Percentiles rank a stretch among this genome's conserved stretches.
phyloP scores from a whole-genome alignment of 495 filamentous ascomycete species.

The Letharia columbiana region DNA sequence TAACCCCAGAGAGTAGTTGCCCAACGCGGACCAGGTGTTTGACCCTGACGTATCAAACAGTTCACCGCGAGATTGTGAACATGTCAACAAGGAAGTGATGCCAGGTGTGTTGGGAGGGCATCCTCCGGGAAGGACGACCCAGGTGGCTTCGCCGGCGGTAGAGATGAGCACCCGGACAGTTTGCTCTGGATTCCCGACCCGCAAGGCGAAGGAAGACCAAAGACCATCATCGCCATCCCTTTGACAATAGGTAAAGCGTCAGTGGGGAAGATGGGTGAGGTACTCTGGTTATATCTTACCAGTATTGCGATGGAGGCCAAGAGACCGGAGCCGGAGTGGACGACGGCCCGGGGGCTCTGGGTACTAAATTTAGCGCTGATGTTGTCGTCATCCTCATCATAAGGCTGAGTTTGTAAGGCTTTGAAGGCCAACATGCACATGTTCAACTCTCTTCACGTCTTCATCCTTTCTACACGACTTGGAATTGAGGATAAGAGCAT shows the following conservation, averaged over 20 bases:
- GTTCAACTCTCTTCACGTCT: background rate
- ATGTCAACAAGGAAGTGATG: slow-evolving; percentile 24
- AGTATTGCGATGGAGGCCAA: slow-evolving; percentile 19
- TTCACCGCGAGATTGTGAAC: slow-evolving; percentile 38
- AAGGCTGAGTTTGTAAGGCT: background rate
- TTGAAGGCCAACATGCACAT: background rate
- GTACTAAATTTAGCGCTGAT: background rate
- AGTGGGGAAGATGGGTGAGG: background rate
- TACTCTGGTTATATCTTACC: slow-evolving; percentile 5
- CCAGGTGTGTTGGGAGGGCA: slow-evolving; percentile 1
- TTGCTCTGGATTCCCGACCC: slow-evolving; percentile 41
- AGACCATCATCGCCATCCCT: slow-evolving; percentile 47
- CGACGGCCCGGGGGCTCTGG: background rate
- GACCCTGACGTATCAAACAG: slow-evolving; percentile 40
- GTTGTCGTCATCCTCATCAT: background rate
- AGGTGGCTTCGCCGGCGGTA: slow-evolving; percentile 1
- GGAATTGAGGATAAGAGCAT: background rate
- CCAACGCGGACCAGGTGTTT: slow-evolving; percentile 30
- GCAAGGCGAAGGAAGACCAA: slow-evolving; percentile 43
- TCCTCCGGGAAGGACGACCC: slow-evolving; percentile 9
- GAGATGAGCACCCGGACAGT: slow-evolving; percentile 33
- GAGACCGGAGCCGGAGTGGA: slow-evolving; percentile 14
- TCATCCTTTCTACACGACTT: background rate
- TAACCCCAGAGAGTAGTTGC: slow-evolving; percentile 4
- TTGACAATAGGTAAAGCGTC: background rate